phyloP scores from a whole-genome alignment of 169 alveolate species.

The Plasmodium inui region DNA sequence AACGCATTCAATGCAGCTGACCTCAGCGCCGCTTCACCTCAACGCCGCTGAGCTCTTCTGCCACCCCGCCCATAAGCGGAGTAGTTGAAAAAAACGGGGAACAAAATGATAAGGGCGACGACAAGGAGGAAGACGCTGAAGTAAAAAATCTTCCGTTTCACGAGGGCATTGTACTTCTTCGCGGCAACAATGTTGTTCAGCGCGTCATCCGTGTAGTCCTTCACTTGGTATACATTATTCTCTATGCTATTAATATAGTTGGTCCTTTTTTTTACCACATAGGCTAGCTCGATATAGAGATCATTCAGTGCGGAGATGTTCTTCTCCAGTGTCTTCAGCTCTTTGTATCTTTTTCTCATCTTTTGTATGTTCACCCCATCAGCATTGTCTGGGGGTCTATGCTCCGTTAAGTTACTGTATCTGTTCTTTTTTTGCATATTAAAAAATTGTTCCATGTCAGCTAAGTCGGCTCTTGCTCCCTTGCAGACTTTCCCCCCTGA shows the following conservation, averaged over 20 bases:
- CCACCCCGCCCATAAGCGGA: neutral
- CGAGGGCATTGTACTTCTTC: constrained; percentile 24
- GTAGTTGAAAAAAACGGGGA: constrained; percentile 41
- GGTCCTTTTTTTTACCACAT: constrained; percentile 52
- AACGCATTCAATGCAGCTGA: no score
- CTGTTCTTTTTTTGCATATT: constrained; percentile 11
- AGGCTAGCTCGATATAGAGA: constrained; percentile 47
- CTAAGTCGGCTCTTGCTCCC: neutral
- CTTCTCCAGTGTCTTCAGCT: constrained; percentile 30
- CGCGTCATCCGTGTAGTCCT: constrained; percentile 59
- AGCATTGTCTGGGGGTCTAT: neutral
- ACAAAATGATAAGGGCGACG: constrained; percentile 38
- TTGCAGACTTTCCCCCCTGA: neutral
- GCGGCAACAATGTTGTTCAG: constrained; percentile 37
- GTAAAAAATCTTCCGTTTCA: constrained; percentile 20
- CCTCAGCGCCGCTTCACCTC: no score
- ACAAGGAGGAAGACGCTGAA: constrained; percentile 54
- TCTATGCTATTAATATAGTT: constrained; percentile 44
- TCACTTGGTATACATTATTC: constrained; percentile 42
- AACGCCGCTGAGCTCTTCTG: no score
- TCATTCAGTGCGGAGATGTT: constrained; percentile 43
- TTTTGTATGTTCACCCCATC: constrained; percentile 46
- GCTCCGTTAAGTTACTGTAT: neutral
- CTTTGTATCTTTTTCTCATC: constrained; percentile 36
- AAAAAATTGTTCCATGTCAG: constrained; percentile 24